These are phyloP conservation scores for Gastrolobium bilobum DNA, from an alignment of 306 rosid species.

Conservation along the genomic window DNA sequence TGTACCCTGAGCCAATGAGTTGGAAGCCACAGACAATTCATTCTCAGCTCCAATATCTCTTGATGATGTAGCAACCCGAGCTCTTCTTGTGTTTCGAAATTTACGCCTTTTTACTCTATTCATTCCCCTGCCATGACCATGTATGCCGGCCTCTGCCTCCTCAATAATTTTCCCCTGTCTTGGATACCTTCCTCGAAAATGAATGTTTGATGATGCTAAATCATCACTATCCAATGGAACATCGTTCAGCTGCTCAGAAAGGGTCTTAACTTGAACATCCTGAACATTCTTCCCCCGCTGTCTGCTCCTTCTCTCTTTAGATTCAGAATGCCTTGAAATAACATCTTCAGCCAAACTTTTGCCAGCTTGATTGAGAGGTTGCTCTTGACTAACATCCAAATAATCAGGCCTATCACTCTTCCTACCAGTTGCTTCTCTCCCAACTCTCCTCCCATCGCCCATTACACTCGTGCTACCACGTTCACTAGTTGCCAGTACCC, in stretches of 20 bases:
- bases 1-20: slow-evolving; percentile 75
- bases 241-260: slow-evolving; percentile 78
- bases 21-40: slow-evolving; percentile 94
- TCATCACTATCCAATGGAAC: slow-evolving; percentile 83
- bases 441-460: slow-evolving; percentile 69
- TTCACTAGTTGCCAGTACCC: slow-evolving; percentile 60
- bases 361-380: slow-evolving; percentile 58
- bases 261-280: slow-evolving; percentile 72
- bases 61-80: slow-evolving; percentile 67
- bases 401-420: slow-evolving; percentile 71
- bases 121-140: slow-evolving; percentile 66
- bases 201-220: slow-evolving; percentile 79
- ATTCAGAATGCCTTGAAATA: slow-evolving; percentile 72
- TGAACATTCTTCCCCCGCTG: slow-evolving; percentile 76
- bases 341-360: slow-evolving; percentile 64
- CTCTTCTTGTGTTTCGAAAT: slow-evolving; percentile 77
- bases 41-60: slow-evolving; percentile 81
- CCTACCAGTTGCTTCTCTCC: slow-evolving; percentile 79
- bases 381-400: slow-evolving; percentile 66
- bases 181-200: slow-evolving; percentile 63
- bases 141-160: slow-evolving; percentile 71
- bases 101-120: slow-evolving; percentile 80
- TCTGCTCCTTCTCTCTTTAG: slow-evolving; percentile 70
- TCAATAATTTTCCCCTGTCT: slow-evolving; percentile 64
- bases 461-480: slow-evolving; percentile 71